Evolutionary conservation across 2,329 filamentous ascomycete species (phyloP).

Genomic region (Claviceps purpurea): DNA sequence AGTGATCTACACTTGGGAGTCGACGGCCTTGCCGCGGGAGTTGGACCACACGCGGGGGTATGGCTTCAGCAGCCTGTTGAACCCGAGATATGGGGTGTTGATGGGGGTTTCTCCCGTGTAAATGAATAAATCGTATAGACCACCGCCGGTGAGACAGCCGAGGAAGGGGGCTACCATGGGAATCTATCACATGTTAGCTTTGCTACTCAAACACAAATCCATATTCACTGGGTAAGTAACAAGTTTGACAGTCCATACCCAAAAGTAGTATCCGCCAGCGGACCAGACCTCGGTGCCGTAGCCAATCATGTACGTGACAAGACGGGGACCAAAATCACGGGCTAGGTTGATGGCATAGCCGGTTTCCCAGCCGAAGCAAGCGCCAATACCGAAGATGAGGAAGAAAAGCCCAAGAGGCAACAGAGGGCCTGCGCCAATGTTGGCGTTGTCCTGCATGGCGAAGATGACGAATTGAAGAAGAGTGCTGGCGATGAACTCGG

Average conservation of each 20-base stretch:
- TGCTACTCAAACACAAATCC: not conserved
- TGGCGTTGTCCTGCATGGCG: constrained; percentile 46
- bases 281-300: constrained; percentile 56
- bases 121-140: constrained; percentile 54
- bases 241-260: constrained; percentile 31
- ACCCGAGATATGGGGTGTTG: constrained; percentile 52
- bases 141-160: constrained; percentile 49
- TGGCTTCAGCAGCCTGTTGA: constrained; percentile 35
- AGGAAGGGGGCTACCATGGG: constrained; percentile 60
- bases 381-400: constrained; percentile 59
- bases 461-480: constrained; percentile 62
- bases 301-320: constrained; percentile 53
- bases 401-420: constrained; percentile 54
- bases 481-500: constrained; percentile 54
- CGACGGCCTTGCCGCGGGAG: constrained; percentile 14
- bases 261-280: constrained; percentile 59
- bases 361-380: constrained; percentile 64
- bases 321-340: constrained; percentile 55
- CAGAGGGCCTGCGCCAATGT: constrained; percentile 40
- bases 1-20: constrained; percentile 11
- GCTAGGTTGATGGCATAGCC: constrained; percentile 65
- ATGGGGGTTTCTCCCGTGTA: constrained; percentile 59
- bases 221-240: not conserved
- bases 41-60: constrained; percentile 24
- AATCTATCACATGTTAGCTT: constrained; percentile 30